These are phyloP conservation scores for Pseudogymnoascus sp. DNA, from an alignment of 2,329 filamentous ascomycete species.

Conservation along the genomic window DNA sequence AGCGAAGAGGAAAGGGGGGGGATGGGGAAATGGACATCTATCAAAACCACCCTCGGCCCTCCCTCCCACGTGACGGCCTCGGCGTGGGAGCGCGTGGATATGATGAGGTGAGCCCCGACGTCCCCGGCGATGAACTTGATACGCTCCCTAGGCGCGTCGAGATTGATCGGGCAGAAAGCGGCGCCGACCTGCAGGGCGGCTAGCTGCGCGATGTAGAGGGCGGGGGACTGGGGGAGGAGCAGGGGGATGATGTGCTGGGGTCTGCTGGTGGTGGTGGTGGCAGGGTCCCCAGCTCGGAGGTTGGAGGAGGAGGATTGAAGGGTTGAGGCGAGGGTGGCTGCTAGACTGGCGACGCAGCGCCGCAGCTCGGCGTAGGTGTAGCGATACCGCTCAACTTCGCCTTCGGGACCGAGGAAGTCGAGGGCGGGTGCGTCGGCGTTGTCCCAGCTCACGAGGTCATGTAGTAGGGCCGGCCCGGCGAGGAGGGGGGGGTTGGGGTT, in stretches of 20 bases:
- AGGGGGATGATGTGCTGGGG: slow-evolving; percentile 58
- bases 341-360: slow-evolving; percentile 33
- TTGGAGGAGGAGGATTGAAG: too few species aligned
- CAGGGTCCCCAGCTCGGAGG: slow-evolving; percentile 1
- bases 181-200: slow-evolving; percentile 74
- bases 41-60: slow-evolving; percentile 31
- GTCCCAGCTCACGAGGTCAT: slow-evolving; percentile 50
- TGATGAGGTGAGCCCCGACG: slow-evolving; percentile 58
- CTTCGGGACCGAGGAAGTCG: slow-evolving; percentile 51
- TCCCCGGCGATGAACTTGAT: slow-evolving; percentile 76
- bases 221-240: slow-evolving; percentile 66
- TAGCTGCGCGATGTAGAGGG: slow-evolving; percentile 69
- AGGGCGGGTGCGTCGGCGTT: slow-evolving; percentile 43
- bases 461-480: slow-evolving; percentile 48
- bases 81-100: too few species aligned
- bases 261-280: neutral
- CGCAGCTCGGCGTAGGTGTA: slow-evolving; percentile 30
- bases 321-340: too few species aligned
- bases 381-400: slow-evolving; percentile 18
- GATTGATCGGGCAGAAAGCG: slow-evolving; percentile 76
- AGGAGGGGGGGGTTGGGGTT: slow-evolving; percentile 47
- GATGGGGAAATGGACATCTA: slow-evolving; percentile 28
- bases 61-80: slow-evolving; percentile 31
- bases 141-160: slow-evolving; percentile 69
- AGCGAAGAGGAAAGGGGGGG: too few species aligned